Conservation (phyloP, 2,329 filamentous ascomycete species). For the Neophaeococcomyces aloes region DNA sequence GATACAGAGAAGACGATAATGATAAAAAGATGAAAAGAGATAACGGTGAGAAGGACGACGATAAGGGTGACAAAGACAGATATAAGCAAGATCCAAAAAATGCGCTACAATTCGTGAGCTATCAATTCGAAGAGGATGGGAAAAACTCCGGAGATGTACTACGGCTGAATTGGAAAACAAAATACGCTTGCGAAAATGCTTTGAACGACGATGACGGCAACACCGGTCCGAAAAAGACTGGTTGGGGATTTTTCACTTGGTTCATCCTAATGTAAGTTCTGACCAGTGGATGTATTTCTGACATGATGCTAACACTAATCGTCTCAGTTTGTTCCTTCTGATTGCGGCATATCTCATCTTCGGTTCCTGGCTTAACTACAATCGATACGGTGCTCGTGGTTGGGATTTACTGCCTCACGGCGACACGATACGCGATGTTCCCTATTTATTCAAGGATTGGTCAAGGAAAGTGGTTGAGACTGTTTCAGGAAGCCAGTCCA, state of each 20-base stretch:
- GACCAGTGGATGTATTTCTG: slow-evolving; percentile 9
- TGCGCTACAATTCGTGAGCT: slow-evolving; percentile 67
- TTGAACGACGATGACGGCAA: slow-evolving; percentile 35
- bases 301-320: slow-evolving; percentile 18
- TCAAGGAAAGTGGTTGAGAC: slow-evolving; percentile 67
- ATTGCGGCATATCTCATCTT: slow-evolving; percentile 90
- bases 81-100: slow-evolving; percentile 27
- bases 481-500: slow-evolving; percentile 68
- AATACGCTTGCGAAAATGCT: slow-evolving; percentile 66
- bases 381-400: slow-evolving; percentile 83
- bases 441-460: slow-evolving; percentile 88
- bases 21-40: slow-evolving; percentile 19
- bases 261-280: slow-evolving; percentile 73
- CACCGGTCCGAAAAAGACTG: slow-evolving; percentile 31
- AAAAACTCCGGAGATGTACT: slow-evolving; percentile 48
- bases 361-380: slow-evolving; percentile 98
- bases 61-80: slow-evolving; percentile 4
- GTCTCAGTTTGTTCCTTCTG: slow-evolving; percentile 65
- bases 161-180: slow-evolving; percentile 73
- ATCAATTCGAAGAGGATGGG: slow-evolving; percentile 45
- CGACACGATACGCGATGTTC: slow-evolving; percentile 82
- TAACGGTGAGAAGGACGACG: slow-evolving; percentile 26
- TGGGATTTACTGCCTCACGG: slow-evolving; percentile 92
- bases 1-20: slow-evolving; percentile 12
- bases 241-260: slow-evolving; percentile 97